phyloP scores from a whole-genome alignment of 2,329 filamentous ascomycete species.

The Xylariales sp. region DNA sequence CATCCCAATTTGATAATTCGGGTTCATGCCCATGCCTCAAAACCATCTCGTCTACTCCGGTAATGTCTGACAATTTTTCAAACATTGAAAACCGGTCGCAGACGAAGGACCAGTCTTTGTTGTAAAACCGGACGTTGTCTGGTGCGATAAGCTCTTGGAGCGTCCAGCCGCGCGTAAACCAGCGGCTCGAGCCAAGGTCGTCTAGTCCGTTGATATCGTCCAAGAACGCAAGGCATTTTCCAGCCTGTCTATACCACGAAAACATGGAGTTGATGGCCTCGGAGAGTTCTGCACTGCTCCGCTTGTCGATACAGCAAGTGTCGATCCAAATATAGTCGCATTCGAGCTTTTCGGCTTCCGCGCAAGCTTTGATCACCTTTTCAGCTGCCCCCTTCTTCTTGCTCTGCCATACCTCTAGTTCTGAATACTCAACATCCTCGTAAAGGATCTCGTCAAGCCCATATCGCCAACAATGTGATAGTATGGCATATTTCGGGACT shows the following conservation, averaged over 20 bases:
- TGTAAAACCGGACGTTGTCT: conserved; percentile 28
- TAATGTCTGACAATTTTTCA: background rate
- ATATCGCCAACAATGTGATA: conserved; percentile 26
- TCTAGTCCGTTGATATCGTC: conserved; percentile 7
- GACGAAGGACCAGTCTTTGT: conserved; percentile 17
- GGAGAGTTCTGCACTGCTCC: conserved; percentile 23
- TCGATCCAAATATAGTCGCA: conserved; percentile 25
- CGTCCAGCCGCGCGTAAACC: conserved; percentile 30
- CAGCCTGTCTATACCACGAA: conserved; percentile 23
- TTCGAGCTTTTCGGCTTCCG: background rate
- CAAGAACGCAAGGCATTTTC: conserved; percentile 17
- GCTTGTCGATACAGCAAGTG: conserved; percentile 32
- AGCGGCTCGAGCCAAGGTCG: conserved; percentile 15
- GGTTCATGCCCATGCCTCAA: conserved; percentile 17
- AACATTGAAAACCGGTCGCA: conserved; percentile 22
- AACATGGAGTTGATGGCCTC: conserved; percentile 21
- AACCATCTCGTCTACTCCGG: conserved; percentile 8
- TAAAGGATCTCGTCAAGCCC: conserved; percentile 16
- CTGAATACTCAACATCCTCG: conserved; percentile 13
- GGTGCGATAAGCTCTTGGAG: conserved; percentile 33
- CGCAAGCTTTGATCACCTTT: conserved; percentile 15
- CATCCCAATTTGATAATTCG: background rate
- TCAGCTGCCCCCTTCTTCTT: conserved; percentile 4
- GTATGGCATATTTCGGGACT: conserved; percentile 19
- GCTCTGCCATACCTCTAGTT: background rate